Conservation (phyloP, 208 protist genomes). For the Crithidia expoeki region DNA sequence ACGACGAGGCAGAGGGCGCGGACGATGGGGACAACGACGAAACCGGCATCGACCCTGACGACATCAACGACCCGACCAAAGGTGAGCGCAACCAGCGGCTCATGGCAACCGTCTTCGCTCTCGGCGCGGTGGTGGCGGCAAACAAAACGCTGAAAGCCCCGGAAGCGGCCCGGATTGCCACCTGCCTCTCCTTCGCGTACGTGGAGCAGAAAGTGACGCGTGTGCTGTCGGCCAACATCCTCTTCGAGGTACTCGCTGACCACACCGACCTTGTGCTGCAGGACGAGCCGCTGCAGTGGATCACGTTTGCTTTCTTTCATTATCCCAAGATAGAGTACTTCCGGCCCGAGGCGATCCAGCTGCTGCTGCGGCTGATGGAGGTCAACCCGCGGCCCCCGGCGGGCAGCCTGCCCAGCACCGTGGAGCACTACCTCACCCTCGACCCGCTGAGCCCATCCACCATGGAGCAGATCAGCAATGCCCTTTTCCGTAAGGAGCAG, state of each 20-base stretch:
- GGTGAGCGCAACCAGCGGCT: conserved; percentile 89
- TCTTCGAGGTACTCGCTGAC: conserved; percentile 57
- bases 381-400: conserved; percentile 30
- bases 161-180: conserved; percentile 48
- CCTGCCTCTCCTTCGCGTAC: conserved; percentile 81
- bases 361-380: conserved; percentile 76
- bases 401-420: conserved; percentile 37
- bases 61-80: conserved; percentile 86
- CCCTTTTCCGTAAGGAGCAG: conserved; percentile 89
- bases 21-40: conserved; percentile 46
- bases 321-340: conserved; percentile 91
- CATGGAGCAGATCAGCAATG: conserved; percentile 83
- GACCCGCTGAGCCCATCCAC: conserved; percentile 77
- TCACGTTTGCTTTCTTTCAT: conserved; percentile 85
- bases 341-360: conserved; percentile 84
- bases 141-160: conserved; percentile 35
- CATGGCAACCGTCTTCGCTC: conserved; percentile 76
- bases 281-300: conserved; percentile 68
- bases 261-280: conserved; percentile 39
- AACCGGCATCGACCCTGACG: conserved; percentile 79
- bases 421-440: conserved; percentile 51
- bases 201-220: conserved; percentile 86
- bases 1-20: conserved; percentile 11
- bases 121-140: conserved; percentile 59
- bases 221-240: conserved; percentile 72